Conservation (phyloP, 2,329 filamentous ascomycete species). For the Thielaviopsis populi region DNA sequence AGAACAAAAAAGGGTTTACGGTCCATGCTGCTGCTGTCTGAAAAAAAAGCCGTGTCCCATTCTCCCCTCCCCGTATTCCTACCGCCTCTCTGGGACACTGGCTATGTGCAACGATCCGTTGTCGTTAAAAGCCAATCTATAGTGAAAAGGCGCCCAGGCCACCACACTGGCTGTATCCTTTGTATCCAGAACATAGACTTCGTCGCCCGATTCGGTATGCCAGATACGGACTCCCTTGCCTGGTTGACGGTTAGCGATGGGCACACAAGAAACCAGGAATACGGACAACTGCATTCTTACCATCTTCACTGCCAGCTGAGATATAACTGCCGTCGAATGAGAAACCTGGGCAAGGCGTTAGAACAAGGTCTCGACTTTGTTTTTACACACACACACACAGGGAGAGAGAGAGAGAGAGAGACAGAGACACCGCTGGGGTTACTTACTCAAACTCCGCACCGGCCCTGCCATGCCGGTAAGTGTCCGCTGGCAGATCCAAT, state of each 20-base stretch:
- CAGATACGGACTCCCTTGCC: constrained; percentile 43
- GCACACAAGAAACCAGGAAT: background rate
- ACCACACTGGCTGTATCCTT: constrained; percentile 49
- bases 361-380: background rate
- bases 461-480: constrained; percentile 54
- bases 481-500: constrained; percentile 62
- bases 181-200: constrained; percentile 57
- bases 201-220: constrained; percentile 59
- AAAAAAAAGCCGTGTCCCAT: background rate
- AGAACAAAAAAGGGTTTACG: background rate
- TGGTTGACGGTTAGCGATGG: constrained; percentile 3
- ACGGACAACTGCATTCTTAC: constrained; percentile 25
- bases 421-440: background rate
- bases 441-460: constrained; percentile 51
- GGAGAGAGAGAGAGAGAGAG: background rate
- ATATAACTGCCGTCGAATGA: constrained; percentile 65
- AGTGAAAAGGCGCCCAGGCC: constrained; percentile 61
- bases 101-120: constrained; percentile 53
- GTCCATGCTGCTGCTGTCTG: background rate
- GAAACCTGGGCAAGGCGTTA: constrained; percentile 38
- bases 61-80: background rate
- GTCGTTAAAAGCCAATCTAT: constrained; percentile 61
- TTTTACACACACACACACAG: background rate
- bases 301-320: constrained; percentile 60
- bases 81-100: constrained; percentile 12